Base-by-base conservation (phyloP, 371 early-diverging fungal species). In the Mortierella sp. region DNA sequence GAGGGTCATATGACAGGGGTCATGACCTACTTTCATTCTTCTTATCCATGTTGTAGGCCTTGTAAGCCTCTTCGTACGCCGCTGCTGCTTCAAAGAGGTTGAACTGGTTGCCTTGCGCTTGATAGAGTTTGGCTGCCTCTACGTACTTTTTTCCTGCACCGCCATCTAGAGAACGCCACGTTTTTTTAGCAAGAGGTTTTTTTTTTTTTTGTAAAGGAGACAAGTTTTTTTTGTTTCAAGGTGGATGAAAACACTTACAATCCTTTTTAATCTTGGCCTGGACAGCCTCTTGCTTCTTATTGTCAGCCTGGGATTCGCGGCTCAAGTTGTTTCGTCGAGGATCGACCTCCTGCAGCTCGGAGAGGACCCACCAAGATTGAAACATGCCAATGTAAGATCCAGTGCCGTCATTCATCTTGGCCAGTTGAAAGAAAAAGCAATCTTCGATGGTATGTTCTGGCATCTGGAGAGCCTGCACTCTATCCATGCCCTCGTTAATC, bases 61-160 rank as follows among this genome's bases (percentile, higher is more conserved):
- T 73, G 61, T 34, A 73, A 14, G 73, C 73, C 24, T 73, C 73
- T 30, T 73, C 73, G 31, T 73, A 73, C 4, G 67, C 73, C 23
- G 55, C 46, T 49, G 73, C 73, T 28, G 73, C 73, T 10, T 73
- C 60, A 59, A 60, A 62, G 30, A 55, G 34, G 27, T 67, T 73
- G 58, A 73, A 60, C 24, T 62, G 38, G 1, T 67, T 49, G 2
- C 67, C 73, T 42, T 27, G 41, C 28, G 67, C 58, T 56, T 73
- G 64, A 51, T 50, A 73, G 23, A 59, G 46, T 16, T 73, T 73
- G 28, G 73, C 73, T 3, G 73, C 34, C 8, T 63, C 73, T 18
- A 63, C 55, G 28, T 63, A 73, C 1, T 64, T 60, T 30, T 34
- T 63, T 1, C 56, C 73, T 27, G 73, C 67, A 18, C 57, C 64